These are phyloP conservation scores for Sinapis alba DNA, from an alignment of 441 rosid species.

Conservation along the genomic window DNA sequence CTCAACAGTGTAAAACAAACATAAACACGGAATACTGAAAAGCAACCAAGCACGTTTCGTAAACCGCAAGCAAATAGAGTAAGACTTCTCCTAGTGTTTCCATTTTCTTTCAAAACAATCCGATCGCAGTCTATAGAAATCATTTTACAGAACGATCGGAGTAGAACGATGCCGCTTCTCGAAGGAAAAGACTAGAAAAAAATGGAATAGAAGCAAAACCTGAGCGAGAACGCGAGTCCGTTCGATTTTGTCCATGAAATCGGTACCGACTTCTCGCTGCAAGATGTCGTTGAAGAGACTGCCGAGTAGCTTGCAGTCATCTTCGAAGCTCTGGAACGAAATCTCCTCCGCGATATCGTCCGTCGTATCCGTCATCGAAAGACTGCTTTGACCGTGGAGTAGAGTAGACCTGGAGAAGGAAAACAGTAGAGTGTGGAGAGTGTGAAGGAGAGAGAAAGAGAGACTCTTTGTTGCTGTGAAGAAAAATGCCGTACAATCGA, in stretches of 20 bases:
- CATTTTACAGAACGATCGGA: conserved; percentile 1
- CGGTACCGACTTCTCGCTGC: conserved; percentile 78
- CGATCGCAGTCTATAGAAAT: conserved; percentile 4
- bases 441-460: conserved; percentile 14
- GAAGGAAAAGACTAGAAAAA: neutral
- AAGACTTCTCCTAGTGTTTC: neutral
- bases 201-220: conserved; percentile 54
- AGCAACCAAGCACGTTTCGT: neutral
- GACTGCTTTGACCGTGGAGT: conserved; percentile 19
- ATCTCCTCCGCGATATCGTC: conserved; percentile 98
- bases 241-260: conserved; percentile 81
- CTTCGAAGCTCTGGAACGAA: conserved; percentile 94
- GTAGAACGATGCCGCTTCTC: neutral
- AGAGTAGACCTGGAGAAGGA: conserved; percentile 7
- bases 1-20: conserved; percentile 29
- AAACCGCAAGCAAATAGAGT: conserved; percentile 27
- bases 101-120: neutral
- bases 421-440: conserved; percentile 27
- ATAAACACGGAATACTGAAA: conserved; percentile 7
- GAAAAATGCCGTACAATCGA: conserved; percentile 23
- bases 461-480: neutral
- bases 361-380: conserved; percentile 87
- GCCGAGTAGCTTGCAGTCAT: conserved; percentile 88
- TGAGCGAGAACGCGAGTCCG: conserved; percentile 82
- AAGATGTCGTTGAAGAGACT: conserved; percentile 87